Percentiles rank a stretch among this genome's conserved stretches.
phyloP scores from a whole-genome alignment of 257 asterid genomes.

The Solanum phureja region DNA sequence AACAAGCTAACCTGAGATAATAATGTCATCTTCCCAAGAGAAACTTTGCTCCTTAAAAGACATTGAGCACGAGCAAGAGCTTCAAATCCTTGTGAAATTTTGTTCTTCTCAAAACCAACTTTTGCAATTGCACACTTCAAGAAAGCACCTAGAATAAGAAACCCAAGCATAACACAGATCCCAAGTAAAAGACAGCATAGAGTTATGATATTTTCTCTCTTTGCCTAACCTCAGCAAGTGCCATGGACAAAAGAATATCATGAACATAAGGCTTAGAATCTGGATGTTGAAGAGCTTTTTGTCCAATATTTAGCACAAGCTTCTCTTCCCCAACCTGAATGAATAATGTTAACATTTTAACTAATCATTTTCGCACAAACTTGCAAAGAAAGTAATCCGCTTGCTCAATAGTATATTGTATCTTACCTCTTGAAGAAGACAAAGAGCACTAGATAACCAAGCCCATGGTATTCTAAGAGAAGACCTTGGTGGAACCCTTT shows the following conservation, averaged over 20 bases:
- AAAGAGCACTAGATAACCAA: conserved; percentile 93
- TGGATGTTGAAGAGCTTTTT: conserved; percentile 64
- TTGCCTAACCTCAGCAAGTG: conserved; percentile 90
- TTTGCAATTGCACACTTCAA: conserved; percentile 97
- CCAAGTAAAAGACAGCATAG: conserved; percentile 19
- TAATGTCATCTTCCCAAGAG: conserved; percentile 81
- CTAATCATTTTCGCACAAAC: background rate
- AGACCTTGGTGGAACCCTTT: conserved; percentile 72
- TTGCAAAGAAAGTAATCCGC: background rate
- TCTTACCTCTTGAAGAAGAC: conserved; percentile 94
- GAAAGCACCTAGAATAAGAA: conserved; percentile 72
- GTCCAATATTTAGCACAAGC: conserved; percentile 87
- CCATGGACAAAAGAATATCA: conserved; percentile 90
- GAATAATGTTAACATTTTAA: background rate
- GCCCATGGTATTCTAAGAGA: conserved; percentile 82
- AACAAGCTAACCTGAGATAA: conserved; percentile 59
- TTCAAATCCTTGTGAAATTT: conserved; percentile 91
- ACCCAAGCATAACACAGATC: conserved; percentile 54
- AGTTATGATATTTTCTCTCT: conserved; percentile 32
- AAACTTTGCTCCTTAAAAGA: conserved; percentile 73
- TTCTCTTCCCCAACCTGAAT: conserved; percentile 89
- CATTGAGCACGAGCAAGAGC: conserved; percentile 99
- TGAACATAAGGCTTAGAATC: conserved; percentile 77
- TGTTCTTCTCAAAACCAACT: conserved; percentile 80
- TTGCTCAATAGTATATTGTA: background rate